These are phyloP conservation scores for Limtongia smithiae DNA, from an alignment of 805 yeast species.

Conservation along the genomic window DNA sequence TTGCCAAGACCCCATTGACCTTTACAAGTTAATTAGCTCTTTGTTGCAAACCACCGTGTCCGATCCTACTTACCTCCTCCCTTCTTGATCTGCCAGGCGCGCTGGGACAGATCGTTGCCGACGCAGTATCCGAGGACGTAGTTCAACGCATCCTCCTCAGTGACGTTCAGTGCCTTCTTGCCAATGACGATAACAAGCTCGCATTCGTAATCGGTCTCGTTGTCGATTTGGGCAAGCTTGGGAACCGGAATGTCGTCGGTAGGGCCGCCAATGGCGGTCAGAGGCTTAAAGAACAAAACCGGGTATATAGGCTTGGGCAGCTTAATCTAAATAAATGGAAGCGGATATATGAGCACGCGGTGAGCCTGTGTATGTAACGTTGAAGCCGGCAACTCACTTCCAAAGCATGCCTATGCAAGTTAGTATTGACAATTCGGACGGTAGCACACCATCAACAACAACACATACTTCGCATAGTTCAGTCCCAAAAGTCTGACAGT, in stretches of 20 bases:
- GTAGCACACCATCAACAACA: not conserved
- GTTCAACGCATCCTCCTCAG: conserved; percentile 44
- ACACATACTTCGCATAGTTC: conserved; percentile 46
- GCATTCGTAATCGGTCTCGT: conserved; percentile 50
- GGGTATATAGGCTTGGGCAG: conserved; percentile 48
- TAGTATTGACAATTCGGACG: not conserved
- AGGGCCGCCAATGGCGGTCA: conserved; percentile 46
- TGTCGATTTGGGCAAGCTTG: conserved; percentile 38
- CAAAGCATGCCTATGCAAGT: conserved; percentile 25
- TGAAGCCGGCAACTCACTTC: conserved; percentile 15
- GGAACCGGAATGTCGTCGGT: conserved; percentile 45
- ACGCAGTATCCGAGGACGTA: conserved; percentile 52
- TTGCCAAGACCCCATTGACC: conserved; percentile 53
- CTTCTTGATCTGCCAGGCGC: conserved; percentile 53
- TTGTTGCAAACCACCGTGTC: not conserved
- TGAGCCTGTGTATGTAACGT: not conserved
- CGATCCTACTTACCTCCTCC: conserved; percentile 41
- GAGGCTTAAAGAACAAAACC: conserved; percentile 50
- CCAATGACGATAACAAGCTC: conserved; percentile 56
- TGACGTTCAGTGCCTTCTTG: conserved; percentile 45
- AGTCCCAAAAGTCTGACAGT: conserved; percentile 51
- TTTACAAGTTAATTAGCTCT: not conserved
- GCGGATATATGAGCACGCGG: no score
- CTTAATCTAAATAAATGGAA: conserved; percentile 38
- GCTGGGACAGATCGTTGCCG: conserved; percentile 56